phyloP scores from a whole-genome alignment of 176 grass and related monocot genomes.

The Zoysia japonica region DNA sequence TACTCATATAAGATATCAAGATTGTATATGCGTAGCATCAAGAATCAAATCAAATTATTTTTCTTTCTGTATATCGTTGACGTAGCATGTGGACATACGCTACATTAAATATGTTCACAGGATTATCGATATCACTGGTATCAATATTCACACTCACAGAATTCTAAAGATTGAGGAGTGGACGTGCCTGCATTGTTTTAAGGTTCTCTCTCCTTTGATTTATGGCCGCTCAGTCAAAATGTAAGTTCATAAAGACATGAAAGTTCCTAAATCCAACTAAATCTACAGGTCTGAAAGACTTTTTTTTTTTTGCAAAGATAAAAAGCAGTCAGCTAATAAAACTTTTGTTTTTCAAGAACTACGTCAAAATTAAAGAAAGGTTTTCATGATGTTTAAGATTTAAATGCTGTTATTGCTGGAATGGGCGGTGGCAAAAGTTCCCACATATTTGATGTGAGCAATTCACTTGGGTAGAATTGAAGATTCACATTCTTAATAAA shows the following conservation, averaged over 20 bases:
- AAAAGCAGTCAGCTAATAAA: background rate
- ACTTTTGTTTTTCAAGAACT: background rate
- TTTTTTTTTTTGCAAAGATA: background rate
- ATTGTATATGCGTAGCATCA: constrained; percentile 21
- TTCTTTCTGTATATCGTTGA: constrained; percentile 15
- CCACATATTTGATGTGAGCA: background rate
- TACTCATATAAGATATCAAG: constrained; percentile 36
- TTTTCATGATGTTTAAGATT: background rate
- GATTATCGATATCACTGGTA: constrained; percentile 3
- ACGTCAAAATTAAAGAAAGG: too few species aligned
- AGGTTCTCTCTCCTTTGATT: background rate
- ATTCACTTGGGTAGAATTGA: background rate
- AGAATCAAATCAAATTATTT: background rate
- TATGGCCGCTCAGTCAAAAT: constrained; percentile 13
- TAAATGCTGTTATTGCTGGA: background rate
- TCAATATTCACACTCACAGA: background rate
- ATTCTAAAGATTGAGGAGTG: background rate
- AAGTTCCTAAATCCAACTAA: constrained; percentile 17
- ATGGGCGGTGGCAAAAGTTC: background rate
- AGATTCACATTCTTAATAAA: background rate
- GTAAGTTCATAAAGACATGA: constrained; percentile 21
- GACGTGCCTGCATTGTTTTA: background rate
- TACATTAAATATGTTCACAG: constrained; percentile 16
- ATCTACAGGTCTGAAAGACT: constrained; percentile 16
- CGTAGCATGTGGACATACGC: background rate